A percentile compares a stretch with the other conserved stretches of the same genome.
Evolutionary conservation across 768 basidiomycete species (phyloP).

Genomic region (Leccinum barrowsii): DNA sequence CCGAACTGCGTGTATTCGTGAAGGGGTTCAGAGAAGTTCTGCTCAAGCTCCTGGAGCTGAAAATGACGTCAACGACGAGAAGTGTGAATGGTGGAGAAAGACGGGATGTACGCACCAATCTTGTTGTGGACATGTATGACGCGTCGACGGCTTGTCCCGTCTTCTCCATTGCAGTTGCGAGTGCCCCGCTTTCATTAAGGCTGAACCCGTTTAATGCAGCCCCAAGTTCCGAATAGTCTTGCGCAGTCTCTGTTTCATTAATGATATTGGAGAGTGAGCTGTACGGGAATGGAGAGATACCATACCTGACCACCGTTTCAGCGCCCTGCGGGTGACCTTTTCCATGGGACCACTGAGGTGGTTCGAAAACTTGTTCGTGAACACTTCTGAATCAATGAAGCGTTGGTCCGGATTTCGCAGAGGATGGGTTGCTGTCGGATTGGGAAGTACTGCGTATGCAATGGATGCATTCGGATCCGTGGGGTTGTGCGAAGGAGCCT

Average conservation of each 20-base stretch:
- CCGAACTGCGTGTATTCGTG: constrained; percentile 97
- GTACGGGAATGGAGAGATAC: constrained; percentile 8
- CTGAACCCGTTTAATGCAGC: constrained; percentile 92
- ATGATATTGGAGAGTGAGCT: constrained; percentile 2
- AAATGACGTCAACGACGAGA: constrained; percentile 6
- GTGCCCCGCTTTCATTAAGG: constrained; percentile 70
- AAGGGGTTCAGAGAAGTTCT: constrained; percentile 92
- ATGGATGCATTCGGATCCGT: constrained; percentile 70
- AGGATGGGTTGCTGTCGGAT: constrained; percentile 84
- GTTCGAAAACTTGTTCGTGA: constrained; percentile 92
- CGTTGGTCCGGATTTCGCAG: constrained; percentile 92
- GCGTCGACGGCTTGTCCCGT: constrained; percentile 95
- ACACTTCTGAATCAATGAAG: constrained; percentile 93
- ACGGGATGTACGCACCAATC: constrained; percentile 54
- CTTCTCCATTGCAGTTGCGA: constrained; percentile 89
- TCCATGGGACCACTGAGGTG: constrained; percentile 94
- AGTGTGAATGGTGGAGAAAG: constrained; percentile 2
- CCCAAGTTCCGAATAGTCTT: constrained; percentile 88
- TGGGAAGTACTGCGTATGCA: constrained; percentile 83
- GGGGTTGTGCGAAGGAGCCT: constrained; percentile 93
- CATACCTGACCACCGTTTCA: constrained; percentile 94
- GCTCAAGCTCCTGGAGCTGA: constrained; percentile 90
- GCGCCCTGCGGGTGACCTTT: constrained; percentile 86
- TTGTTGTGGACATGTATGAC: constrained; percentile 89
- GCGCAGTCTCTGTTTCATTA: constrained; percentile 58